Conservation (phyloP, 2,329 filamentous ascomycete species). For the Shiraia bambusicola region DNA sequence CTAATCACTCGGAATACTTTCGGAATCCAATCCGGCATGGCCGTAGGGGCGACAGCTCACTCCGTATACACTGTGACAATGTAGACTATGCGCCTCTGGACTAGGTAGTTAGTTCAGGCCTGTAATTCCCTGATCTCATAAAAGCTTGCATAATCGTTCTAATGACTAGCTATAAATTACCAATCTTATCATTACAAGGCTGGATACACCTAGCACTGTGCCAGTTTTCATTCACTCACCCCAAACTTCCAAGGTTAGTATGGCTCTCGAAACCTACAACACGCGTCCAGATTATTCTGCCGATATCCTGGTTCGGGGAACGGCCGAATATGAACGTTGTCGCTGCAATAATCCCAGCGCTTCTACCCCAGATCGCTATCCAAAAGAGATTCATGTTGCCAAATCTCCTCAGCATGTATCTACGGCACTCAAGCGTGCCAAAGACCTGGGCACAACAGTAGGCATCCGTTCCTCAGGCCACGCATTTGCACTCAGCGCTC, state of each 20-base stretch:
- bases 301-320: not conserved
- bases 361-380: not conserved
- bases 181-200: not conserved
- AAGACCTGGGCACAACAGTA: not conserved
- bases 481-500: conserved; percentile 8
- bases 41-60: not conserved
- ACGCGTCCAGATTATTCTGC: not conserved
- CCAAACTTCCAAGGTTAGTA: no score
- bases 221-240: not conserved
- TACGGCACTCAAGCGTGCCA: not conserved
- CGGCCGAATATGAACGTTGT: not conserved
- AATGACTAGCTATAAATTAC: no score
- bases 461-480: not conserved
- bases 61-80: no score
- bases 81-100: no score
- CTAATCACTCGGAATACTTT: not conserved
- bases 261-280: not conserved
- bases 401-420: not conserved
- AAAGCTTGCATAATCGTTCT: no score
- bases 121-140: no score
- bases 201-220: not conserved
- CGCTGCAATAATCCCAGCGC: not conserved
- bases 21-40: not conserved
- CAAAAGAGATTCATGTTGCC: not conserved
- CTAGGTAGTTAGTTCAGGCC: no score